A percentile compares a stretch with the other conserved stretches of the same genome.
These are phyloP conservation scores for Polytrichum commune DNA, from an alignment of 225 moss, liverwort and hornwort genomes.

Conservation along the genomic window DNA sequence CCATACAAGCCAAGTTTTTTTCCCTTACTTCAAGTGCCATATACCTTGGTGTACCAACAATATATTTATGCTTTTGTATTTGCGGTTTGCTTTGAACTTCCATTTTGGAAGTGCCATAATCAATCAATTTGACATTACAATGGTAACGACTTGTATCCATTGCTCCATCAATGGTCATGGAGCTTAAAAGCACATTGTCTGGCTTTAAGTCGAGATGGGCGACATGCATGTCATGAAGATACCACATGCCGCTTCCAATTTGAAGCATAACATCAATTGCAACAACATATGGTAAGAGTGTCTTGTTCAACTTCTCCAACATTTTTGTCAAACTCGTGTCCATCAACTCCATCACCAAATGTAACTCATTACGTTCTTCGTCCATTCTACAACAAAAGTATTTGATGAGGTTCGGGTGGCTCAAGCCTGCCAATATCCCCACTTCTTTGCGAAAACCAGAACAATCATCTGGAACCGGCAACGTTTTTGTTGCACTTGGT, in stretches of 20 bases:
- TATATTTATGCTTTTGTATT: too few relatives aligned
- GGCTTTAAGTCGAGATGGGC: slow-evolving; percentile 35
- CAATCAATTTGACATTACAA: slow-evolving; percentile 25
- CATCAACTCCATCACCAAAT: too few relatives aligned
- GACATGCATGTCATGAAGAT: slow-evolving; percentile 36
- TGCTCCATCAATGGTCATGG: neutral
- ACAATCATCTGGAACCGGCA: too few relatives aligned
- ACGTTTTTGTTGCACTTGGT: too few relatives aligned
- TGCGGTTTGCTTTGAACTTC: slow-evolving; percentile 4
- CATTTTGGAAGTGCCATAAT: slow-evolving; percentile 32
- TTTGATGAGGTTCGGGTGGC: too few relatives aligned
- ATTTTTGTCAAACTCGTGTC: slow-evolving; percentile 16
- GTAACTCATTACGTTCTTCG: too few relatives aligned
- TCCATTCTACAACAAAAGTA: too few relatives aligned
- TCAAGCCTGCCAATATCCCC: too few relatives aligned
- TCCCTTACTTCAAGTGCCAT: too few relatives aligned
- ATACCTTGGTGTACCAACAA: too few relatives aligned
- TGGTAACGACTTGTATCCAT: slow-evolving; percentile 14
- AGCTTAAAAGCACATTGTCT: slow-evolving; percentile 21
- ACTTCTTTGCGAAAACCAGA: too few relatives aligned
- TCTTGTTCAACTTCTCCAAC: slow-evolving; percentile 8
- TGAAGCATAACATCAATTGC: slow-evolving; percentile 43
- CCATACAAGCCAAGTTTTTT: too few relatives aligned
- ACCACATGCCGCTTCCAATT: slow-evolving; percentile 42
- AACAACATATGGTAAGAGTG: slow-evolving; percentile 18